Evolutionary conservation across 202 grass and related monocot species (phyloP).

Genomic region (Bolboschoenoplectus hybrid): DNA sequence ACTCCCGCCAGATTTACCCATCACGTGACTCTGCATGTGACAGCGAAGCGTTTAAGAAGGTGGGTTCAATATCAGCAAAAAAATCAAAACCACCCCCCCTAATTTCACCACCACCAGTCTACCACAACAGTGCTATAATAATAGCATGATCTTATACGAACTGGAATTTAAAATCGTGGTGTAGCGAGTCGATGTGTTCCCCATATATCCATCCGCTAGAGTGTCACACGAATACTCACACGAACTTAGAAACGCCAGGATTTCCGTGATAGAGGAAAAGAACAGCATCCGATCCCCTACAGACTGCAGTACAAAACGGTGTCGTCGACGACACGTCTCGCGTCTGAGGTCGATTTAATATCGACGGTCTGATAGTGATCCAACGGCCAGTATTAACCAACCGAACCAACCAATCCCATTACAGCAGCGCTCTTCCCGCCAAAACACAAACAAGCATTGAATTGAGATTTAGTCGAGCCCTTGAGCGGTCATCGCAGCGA

Average conservation of each 20-base stretch:
- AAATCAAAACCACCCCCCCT: background rate
- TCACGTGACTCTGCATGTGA: background rate
- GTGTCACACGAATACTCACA: background rate
- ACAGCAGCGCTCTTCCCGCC: constrained; percentile 14
- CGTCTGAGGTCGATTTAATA: background rate
- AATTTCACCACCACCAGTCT: too few relatives aligned
- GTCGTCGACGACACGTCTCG: background rate
- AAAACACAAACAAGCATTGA: constrained; percentile 6
- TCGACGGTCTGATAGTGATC: background rate
- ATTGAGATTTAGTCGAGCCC: too few relatives aligned
- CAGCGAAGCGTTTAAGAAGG: background rate
- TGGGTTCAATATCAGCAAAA: background rate
- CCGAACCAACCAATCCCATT: background rate
- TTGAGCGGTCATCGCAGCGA: background rate
- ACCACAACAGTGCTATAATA: too few relatives aligned
- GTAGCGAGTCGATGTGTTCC: too few relatives aligned
- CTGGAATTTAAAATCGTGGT: too few relatives aligned
- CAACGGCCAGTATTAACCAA: background rate
- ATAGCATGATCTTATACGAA: too few relatives aligned
- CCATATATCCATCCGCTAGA: too few relatives aligned
- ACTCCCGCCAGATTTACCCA: background rate
- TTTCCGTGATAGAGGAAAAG: background rate
- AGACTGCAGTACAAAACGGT: background rate
- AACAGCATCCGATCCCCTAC: background rate
- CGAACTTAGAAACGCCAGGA: background rate